A percentile compares a stretch with the other conserved stretches of the same genome.
Conservation (phyloP, 148 eudicot species). For the Camellia japonica region DNA sequence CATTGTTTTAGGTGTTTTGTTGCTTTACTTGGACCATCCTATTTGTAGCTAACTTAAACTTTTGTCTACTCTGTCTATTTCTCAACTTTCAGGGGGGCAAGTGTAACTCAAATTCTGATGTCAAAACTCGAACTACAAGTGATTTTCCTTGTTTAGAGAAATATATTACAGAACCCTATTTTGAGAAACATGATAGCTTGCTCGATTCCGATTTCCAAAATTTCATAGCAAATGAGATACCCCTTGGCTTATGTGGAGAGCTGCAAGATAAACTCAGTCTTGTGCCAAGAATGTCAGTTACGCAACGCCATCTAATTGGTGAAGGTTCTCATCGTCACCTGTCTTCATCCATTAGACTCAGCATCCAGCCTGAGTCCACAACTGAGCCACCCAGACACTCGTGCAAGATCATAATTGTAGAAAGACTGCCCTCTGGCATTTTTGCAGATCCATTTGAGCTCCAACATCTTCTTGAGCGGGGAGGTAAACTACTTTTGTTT, state of each 20-base stretch:
- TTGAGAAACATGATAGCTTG: slow-evolving; percentile 39
- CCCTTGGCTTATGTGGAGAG: slow-evolving; percentile 18
- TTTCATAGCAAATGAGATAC: slow-evolving; percentile 38
- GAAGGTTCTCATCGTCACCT: slow-evolving; percentile 90
- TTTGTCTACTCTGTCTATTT: neutral
- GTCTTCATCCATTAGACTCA: slow-evolving; percentile 44
- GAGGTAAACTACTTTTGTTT: slow-evolving; percentile 47
- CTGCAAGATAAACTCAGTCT: slow-evolving; percentile 19
- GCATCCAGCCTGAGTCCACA: slow-evolving; percentile 28
- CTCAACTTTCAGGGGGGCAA: slow-evolving; percentile 13
- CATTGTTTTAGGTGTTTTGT: neutral
- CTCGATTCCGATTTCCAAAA: slow-evolving; percentile 40
- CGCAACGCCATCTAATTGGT: slow-evolving; percentile 55
- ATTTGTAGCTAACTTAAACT: neutral
- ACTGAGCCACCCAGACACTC: slow-evolving; percentile 31
- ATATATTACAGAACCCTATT: slow-evolving; percentile 49
- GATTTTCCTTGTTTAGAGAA: slow-evolving; percentile 26
- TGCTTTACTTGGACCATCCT: slow-evolving; percentile 8
- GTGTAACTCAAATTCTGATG: slow-evolving; percentile 8
- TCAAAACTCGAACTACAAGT: neutral
- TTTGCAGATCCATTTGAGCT: slow-evolving; percentile 97
- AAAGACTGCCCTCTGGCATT: slow-evolving; percentile 76
- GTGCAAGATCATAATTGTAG: slow-evolving; percentile 63
- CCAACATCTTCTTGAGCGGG: slow-evolving; percentile 62
- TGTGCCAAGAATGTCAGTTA: slow-evolving; percentile 24